Base-by-base conservation (phyloP, 768 basidiomycete genomes). In the Imleria badia region DNA sequence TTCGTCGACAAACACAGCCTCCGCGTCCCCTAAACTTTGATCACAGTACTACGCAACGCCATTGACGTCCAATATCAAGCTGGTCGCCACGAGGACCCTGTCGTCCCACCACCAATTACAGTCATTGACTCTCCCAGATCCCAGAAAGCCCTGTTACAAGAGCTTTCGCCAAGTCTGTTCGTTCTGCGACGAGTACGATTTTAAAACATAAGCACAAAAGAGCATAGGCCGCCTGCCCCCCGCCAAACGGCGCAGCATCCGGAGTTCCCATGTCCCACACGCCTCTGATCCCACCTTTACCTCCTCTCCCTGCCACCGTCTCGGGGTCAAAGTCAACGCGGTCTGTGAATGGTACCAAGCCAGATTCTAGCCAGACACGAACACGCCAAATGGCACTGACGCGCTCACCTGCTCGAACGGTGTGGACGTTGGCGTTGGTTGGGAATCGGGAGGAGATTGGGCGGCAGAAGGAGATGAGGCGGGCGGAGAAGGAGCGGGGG, bases 401-500 rank as follows among this genome's bases (percentile, higher is more conserved):
- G n/a, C n/a, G n/a, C n/a, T n/a, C n/a, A n/a, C n/a, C n/a, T n/a
- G n/a, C n/a, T n/a, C n/a, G n/a, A n/a, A n/a, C 56, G 3, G 40
- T 92, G n/a, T 85, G 74, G 91, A 87, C 85, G 60, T 59, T 77
- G 71, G 71, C 60, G 72, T 72, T 67, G 73, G 76, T 76, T 56
- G 81, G 74, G 61, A 70, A 71, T 68, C 77, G 72, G 72, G 76
- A 78, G 64, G 78, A 81, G 55, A 68, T 65, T 8, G 74, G 74
- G 22, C 62, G 75, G 36, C 65, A 73, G 34, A 84, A 78, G 70
- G 77, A 78, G 69, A 50, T 78, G 68, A 76, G 68, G 66, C 79
- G 76, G 69, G 76, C 71, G 68, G 89, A 89, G 66, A 77, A 82
- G 72, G 87, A 89, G 70, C 80, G 80, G 75, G 87, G 83, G 84